Base-by-base conservation (phyloP, 371 early-diverging fungal species). In the Circinella umbellata region DNA sequence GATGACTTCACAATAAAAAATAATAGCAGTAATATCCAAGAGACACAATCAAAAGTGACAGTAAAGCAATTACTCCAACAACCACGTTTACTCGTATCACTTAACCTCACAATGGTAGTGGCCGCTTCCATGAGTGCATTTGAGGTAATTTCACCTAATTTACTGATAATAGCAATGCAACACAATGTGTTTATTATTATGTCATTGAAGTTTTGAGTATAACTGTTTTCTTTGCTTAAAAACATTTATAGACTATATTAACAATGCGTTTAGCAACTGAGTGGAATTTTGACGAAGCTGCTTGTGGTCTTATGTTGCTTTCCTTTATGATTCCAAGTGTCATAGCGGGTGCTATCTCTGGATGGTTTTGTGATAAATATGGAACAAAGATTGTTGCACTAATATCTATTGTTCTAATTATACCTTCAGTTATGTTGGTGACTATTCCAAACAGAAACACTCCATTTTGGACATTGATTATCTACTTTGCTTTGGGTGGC, bases 291-390 rank as follows among this genome's bases (percentile, higher is more conserved):
- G 78, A 85, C 61, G 84, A 87, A 67, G 82, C 87, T 10, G 79
- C 80, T 9, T 81, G 85, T 68, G 86, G 89, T 67, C 67, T 89
- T 5, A 86, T 88, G 42, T 79, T 89, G 46, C 71, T 87, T 38
- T 85, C 89, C n/a, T 86, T 83, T 20, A 82, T 82, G 73, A 67
- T 87, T 7, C 84, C 86, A 4, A 76, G 77, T 35, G 74, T 79
- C n/a, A 77, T 77, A 3, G 71, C 84, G 11, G 85, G 79, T 17
- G 76, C 82, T 13, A 62, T 85, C 53, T 78, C 75, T 27, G 82
- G 82, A 7, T 75, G 77, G 78, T 70, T 83, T 67, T 88, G 82
- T 62, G 82, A 82, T 49, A 70, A 64, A 34, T 78, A 75, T 53
- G 82, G 82, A 6, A 73, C 78, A 17, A 82, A 82, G 60, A 73